Conservation (phyloP, 306 rosid species). For the Cucumis melo region DNA sequence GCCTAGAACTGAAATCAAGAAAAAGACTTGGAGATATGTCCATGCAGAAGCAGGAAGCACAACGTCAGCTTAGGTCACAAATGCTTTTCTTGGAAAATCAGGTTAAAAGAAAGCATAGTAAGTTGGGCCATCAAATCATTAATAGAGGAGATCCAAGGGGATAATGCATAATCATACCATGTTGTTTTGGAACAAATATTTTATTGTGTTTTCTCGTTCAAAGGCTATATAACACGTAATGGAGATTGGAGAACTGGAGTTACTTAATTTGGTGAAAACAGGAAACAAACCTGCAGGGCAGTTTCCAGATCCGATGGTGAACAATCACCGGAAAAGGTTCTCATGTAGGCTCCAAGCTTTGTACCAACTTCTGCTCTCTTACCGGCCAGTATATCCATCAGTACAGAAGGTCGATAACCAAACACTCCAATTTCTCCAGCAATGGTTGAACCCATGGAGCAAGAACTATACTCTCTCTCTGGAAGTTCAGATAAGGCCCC, state of each 20-base stretch:
- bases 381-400: constrained; percentile 96
- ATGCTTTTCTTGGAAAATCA: not conserved
- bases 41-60: not conserved
- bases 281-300: constrained; percentile 77
- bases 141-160: not conserved
- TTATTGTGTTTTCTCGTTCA: not conserved
- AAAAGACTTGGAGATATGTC: not conserved
- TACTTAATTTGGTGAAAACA: constrained; percentile 2
- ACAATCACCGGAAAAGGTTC: constrained; percentile 87
- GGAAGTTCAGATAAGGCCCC: constrained; percentile 90
- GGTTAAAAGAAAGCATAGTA: not conserved
- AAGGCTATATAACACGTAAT: not conserved
- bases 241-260: not conserved
- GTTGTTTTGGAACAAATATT: not conserved
- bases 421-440: constrained; percentile 96
- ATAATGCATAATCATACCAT: not conserved
- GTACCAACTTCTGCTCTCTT: constrained; percentile 96
- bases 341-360: constrained; percentile 91
- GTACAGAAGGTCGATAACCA: constrained; percentile 86
- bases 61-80: not conserved
- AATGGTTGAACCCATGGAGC: constrained; percentile 92
- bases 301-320: constrained; percentile 95
- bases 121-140: not conserved
- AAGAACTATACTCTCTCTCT: constrained; percentile 75
- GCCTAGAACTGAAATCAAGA: not conserved